Conservation (phyloP, 2,329 filamentous ascomycete genomes). For the Ceratocystis harringtonii region DNA sequence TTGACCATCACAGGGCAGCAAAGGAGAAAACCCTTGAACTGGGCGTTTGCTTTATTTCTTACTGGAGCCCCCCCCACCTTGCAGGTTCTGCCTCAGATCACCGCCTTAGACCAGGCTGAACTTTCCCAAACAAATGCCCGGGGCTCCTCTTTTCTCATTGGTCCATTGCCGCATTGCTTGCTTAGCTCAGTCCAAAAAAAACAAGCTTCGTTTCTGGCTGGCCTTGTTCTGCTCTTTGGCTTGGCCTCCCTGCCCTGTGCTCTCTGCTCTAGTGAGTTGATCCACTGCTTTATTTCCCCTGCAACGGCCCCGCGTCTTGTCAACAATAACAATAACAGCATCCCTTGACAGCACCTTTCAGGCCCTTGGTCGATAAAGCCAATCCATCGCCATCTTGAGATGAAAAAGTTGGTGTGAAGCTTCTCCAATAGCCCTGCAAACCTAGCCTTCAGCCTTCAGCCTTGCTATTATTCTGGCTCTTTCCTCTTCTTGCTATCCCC, state of each 20-base stretch:
- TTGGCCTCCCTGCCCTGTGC: background rate
- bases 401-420: conserved; percentile 2
- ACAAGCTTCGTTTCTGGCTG: too few species aligned
- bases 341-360: background rate
- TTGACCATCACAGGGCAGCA: background rate
- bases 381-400: conserved; percentile 11
- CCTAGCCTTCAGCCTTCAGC: conserved; percentile 14
- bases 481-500: conserved; percentile 1
- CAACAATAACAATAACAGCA: conserved; percentile 9
- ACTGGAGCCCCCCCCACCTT: background rate
- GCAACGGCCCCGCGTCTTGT: conserved; percentile 9
- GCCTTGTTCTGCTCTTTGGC: background rate
- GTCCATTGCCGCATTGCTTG: too few species aligned
- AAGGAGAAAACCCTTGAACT: background rate
- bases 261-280: background rate
- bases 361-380: background rate
- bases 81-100: too few species aligned
- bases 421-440: background rate
- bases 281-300: conserved; percentile 10
- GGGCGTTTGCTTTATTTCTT: background rate
- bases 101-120: too few species aligned
- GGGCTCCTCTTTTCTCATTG: too few species aligned
- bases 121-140: too few species aligned
- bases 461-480: background rate
- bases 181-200: too few species aligned